These are phyloP conservation scores for Sophora flavescens DNA, from an alignment of 306 rosid species.

Conservation along the genomic window DNA sequence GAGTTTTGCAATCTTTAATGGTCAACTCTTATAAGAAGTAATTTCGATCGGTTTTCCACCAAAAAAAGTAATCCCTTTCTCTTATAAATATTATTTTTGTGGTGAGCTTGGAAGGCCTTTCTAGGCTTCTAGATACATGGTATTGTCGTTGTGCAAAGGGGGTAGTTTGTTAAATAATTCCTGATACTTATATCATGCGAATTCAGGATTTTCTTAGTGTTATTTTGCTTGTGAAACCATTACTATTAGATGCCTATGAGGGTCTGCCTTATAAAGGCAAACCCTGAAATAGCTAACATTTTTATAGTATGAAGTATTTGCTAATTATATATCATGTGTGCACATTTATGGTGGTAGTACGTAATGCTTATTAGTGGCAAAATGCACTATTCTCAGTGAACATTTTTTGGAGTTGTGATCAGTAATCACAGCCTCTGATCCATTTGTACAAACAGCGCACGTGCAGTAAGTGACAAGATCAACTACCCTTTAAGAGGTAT, in stretches of 20 bases:
- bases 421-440: not conserved
- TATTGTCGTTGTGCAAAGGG: not conserved
- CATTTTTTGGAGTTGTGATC: not conserved
- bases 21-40: not conserved
- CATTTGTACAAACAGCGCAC: not conserved
- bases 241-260: slow-evolving; percentile 3
- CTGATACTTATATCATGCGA: not conserved
- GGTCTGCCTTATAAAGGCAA: slow-evolving; percentile 32
- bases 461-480: not conserved
- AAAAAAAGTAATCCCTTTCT: no score
- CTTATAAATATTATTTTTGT: not conserved
- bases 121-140: not conserved
- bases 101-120: not conserved
- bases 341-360: not conserved
- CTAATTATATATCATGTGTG: not conserved
- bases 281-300: slow-evolving; percentile 31
- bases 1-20: no score
- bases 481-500: not conserved
- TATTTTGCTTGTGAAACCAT: not conserved
- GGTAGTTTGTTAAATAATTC: not conserved
- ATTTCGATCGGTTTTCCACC: not conserved
- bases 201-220: slow-evolving; percentile 4
- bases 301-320: slow-evolving; percentile 1
- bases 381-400: not conserved
- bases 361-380: not conserved